Evolutionary conservation across 495 filamentous ascomycete species (phyloP).

Genomic region (Aspergillus biplanus): DNA sequence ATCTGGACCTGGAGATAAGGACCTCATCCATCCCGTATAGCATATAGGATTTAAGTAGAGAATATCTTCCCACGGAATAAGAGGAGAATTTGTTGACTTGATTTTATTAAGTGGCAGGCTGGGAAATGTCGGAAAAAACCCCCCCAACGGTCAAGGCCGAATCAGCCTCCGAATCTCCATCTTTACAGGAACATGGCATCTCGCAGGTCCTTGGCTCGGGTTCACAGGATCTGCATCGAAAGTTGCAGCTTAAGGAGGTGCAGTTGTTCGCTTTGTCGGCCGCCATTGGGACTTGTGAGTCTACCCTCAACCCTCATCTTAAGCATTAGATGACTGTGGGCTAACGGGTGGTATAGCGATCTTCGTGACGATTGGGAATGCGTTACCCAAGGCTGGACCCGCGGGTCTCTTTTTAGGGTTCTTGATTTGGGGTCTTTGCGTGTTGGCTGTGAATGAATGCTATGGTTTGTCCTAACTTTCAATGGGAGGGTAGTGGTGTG

Average conservation of each 20-base stretch:
- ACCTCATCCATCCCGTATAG: too few species aligned
- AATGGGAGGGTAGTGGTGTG: neutral
- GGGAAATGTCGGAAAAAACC: slow-evolving; percentile 2
- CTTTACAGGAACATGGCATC: neutral
- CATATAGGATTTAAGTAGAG: neutral
- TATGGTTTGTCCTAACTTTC: slow-evolving; percentile 14
- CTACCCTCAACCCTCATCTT: neutral
- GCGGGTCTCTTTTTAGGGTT: slow-evolving; percentile 45
- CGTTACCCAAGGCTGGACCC: slow-evolving; percentile 50
- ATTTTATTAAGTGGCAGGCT: too few species aligned
- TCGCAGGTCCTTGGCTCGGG: neutral
- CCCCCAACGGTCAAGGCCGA: neutral
- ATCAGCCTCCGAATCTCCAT: neutral
- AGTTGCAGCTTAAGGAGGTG: slow-evolving; percentile 14
- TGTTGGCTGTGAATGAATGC: slow-evolving; percentile 19
- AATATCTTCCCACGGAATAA: neutral
- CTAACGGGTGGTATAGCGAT: neutral
- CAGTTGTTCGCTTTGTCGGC: slow-evolving; percentile 13
- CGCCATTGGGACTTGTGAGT: slow-evolving; percentile 18
- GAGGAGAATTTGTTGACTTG: neutral
- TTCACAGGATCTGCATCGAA: slow-evolving; percentile 14
- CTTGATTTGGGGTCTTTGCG: slow-evolving; percentile 20
- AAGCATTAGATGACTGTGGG: neutral
- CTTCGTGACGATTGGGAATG: slow-evolving; percentile 13
- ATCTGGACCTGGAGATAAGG: neutral